These are phyloP conservation scores for Nicotiana undulata DNA, from an alignment of 257 asterid genomes.

Conservation along the genomic window DNA sequence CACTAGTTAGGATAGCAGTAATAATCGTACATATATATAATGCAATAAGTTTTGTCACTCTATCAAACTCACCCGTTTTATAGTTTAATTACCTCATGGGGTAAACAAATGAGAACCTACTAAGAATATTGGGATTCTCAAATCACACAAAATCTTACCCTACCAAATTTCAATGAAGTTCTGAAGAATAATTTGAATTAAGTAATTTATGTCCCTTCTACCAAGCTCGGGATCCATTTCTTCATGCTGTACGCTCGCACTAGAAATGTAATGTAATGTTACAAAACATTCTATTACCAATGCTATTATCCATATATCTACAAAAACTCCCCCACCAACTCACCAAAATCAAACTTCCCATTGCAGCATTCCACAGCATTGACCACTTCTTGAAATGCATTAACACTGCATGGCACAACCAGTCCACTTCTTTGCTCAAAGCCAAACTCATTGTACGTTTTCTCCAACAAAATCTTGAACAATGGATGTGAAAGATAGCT, in stretches of 20 bases:
- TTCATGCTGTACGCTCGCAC: neutral
- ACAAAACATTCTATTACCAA: neutral
- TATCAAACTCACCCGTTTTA: no score
- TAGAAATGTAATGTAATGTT: neutral
- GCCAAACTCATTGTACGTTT: slow-evolving; percentile 65
- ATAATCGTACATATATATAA: no score
- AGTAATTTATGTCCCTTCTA: neutral
- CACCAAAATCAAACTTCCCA: slow-evolving; percentile 67
- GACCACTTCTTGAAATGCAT: slow-evolving; percentile 54
- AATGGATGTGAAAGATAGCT: slow-evolving; percentile 74
- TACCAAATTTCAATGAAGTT: neutral
- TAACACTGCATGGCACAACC: slow-evolving; percentile 64
- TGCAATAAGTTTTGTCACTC: no score
- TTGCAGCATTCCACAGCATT: slow-evolving; percentile 57
- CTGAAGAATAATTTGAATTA: neutral
- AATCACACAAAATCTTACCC: neutral
- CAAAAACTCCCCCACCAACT: slow-evolving; percentile 51
- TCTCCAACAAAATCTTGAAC: slow-evolving; percentile 70
- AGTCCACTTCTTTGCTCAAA: slow-evolving; percentile 47
- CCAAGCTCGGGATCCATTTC: neutral
- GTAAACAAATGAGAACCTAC: no score
- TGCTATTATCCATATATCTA: neutral
- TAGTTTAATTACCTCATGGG: no score
- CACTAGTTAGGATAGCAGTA: no score
- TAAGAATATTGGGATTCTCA: no score